Conservation (phyloP, 139 green algal species). For the Picochlorum sp. region DNA sequence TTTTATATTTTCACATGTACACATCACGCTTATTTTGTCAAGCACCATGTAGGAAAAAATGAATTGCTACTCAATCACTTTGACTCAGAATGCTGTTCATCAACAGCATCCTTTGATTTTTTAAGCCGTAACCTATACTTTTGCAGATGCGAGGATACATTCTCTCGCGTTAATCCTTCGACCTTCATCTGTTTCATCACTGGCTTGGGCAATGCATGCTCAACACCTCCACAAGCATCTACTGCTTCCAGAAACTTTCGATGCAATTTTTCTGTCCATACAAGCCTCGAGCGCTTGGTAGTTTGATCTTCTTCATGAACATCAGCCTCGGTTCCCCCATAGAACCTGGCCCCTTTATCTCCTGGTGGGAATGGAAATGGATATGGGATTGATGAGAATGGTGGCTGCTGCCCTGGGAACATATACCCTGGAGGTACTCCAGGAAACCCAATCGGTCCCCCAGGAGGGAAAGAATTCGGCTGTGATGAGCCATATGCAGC, state of each 20-base stretch:
- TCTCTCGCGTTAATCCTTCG: slow-evolving; percentile 84
- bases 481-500: too few species aligned
- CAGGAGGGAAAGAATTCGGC: too few species aligned
- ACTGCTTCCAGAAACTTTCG: slow-evolving; percentile 76
- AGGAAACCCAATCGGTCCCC: too few species aligned
- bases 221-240: slow-evolving; percentile 50
- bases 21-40: too few species aligned
- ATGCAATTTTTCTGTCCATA: slow-evolving; percentile 90
- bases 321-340: slow-evolving; percentile 9
- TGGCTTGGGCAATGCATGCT: slow-evolving; percentile 79
- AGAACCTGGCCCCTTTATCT: not conserved
- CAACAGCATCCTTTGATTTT: slow-evolving; percentile 18
- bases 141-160: slow-evolving; percentile 88
- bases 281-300: slow-evolving; percentile 64
- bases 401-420: too few species aligned
- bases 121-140: slow-evolving; percentile 83
- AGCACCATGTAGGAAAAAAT: too few species aligned
- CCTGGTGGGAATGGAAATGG: not conserved
- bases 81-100: not conserved
- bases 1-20: too few species aligned
- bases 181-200: slow-evolving; percentile 91
- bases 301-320: slow-evolving; percentile 24
- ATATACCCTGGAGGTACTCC: too few species aligned
- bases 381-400: not conserved
- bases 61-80: too few species aligned